Evolutionary conservation across 2,329 filamentous ascomycete species (phyloP).

Genomic region (Curvularia sp.): DNA sequence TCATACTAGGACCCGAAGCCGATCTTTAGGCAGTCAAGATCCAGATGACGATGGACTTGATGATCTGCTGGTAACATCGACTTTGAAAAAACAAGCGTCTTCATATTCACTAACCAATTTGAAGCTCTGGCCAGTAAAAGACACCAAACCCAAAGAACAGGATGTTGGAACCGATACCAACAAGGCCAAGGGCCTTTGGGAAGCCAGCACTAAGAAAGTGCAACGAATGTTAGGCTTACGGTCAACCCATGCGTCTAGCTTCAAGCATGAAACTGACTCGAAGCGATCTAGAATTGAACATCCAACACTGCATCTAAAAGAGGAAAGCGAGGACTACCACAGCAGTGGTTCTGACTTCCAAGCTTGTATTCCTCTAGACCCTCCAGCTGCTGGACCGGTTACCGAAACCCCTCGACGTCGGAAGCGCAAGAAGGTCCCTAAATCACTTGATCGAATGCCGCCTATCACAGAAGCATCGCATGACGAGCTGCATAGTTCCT

Average conservation of each 20-base stretch:
- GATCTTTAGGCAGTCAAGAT: not conserved
- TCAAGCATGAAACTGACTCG: conserved; percentile 11
- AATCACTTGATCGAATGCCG: conserved; percentile 30
- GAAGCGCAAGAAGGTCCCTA: conserved; percentile 22
- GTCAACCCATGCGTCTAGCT: conserved; percentile 12
- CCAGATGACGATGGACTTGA: conserved; percentile 11
- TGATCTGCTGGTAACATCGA: conserved; percentile 12
- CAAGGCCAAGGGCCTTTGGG: conserved; percentile 19
- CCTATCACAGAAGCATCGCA: conserved; percentile 35
- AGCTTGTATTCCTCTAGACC: conserved; percentile 2
- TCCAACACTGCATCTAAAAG: not conserved
- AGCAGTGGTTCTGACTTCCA: conserved; percentile 20
- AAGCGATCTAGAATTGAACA: not conserved
- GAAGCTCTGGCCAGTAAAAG: not conserved
- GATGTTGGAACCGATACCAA: conserved; percentile 11
- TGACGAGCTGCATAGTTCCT: conserved; percentile 22
- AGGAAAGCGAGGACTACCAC: conserved; percentile 14
- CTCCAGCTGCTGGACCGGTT: conserved; percentile 7
- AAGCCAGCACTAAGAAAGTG: conserved; percentile 20
- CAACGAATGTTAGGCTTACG: conserved; percentile 23
- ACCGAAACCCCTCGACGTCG: conserved; percentile 11
- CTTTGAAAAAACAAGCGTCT: conserved; percentile 10
- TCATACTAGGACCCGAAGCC: conserved; percentile 4
- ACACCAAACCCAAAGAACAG: conserved; percentile 22
- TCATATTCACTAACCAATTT: conserved; percentile 10